A percentile compares a stretch with the other conserved stretches of the same genome.
Conservation (phyloP, 2,329 filamentous ascomycete species). For the Diaporthe australafricana region DNA sequence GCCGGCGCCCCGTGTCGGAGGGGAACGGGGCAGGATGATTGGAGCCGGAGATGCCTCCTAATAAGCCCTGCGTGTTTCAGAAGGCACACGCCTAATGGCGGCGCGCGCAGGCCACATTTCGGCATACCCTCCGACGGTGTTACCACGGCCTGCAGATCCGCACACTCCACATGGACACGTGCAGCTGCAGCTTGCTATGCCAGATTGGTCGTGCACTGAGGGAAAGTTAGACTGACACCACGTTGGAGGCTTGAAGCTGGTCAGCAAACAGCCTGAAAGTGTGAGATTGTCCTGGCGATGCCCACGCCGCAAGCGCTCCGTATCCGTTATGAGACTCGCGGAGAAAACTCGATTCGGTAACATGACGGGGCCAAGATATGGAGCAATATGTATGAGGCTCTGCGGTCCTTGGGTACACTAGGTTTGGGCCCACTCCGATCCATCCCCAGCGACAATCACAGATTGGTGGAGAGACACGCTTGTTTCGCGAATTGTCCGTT, state of each 20-base stretch:
- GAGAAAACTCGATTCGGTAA: background rate
- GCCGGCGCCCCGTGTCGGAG: constrained; percentile 27
- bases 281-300: background rate
- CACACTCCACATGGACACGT: constrained; percentile 16
- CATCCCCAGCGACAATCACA: constrained; percentile 15
- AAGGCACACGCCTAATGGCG: constrained; percentile 26
- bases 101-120: constrained; percentile 24
- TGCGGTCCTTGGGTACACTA: constrained; percentile 20
- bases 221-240: background rate
- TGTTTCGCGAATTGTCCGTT: constrained; percentile 14
- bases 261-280: background rate
- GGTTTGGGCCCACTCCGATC: constrained; percentile 2
- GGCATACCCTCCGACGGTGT: constrained; percentile 28
- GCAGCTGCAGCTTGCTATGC: constrained; percentile 28
- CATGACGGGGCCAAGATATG: constrained; percentile 8
- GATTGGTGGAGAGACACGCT: constrained; percentile 12
- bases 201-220: constrained; percentile 21
- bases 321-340: background rate
- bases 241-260: background rate
- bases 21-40: constrained; percentile 28
- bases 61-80: constrained; percentile 26
- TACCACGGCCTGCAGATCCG: constrained; percentile 19
- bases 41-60: constrained; percentile 28
- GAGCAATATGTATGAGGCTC: constrained; percentile 15
- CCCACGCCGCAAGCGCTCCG: background rate